Evolutionary conservation across 495 filamentous ascomycete genomes (phyloP), one percentile per base, ranked within the genome.

Genomic region (Cercophora sp.): DNA sequence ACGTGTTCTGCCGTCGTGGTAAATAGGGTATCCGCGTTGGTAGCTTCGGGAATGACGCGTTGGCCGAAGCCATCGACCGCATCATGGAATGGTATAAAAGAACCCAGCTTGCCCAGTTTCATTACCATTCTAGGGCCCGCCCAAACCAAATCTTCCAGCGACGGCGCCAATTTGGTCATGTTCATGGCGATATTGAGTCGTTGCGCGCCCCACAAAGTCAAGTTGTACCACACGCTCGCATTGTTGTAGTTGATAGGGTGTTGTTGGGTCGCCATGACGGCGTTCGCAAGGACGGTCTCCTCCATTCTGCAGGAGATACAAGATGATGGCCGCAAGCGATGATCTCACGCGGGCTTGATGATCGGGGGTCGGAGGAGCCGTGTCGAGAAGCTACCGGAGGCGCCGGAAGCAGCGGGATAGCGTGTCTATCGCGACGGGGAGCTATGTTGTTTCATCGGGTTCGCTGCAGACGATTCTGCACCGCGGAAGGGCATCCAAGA

Each of bases 101-200:
- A 78, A 40, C 82, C 82, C 22, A 84, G 72, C 48, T 75, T 77
- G 35, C 82, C 82, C 36, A 84, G 73, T 53, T 79, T 79, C 66
- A 79, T 81, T 11, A 84, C 71, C 64, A 88, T 81, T 23, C 84
- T 69, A 19, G 85, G 83, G 1, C 83, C 78, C 2, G 76, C 82
- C 54, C 78, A 69, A 36, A 85, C 68, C 5, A 87, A 67, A 54
- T 86, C 81, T 54, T 78, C 71, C 31, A 77, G 57, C 6, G 73
- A 73, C 4, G 73, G 73, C 10, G 71, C 70, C 41, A 73, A 65
- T 50, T 60, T 65, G 5, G 73, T 54, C 55, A 74, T 67, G 53
- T 75, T 76, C 39, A 76, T 62, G 10, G 68, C 70, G 44, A 60
- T 58, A 2, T 56, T 59, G 19, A 73, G 50, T n/a, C 68, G 68